Base-by-base conservation (phyloP, 2,329 filamentous ascomycete species). In the Pleurostoma richardsiae region DNA sequence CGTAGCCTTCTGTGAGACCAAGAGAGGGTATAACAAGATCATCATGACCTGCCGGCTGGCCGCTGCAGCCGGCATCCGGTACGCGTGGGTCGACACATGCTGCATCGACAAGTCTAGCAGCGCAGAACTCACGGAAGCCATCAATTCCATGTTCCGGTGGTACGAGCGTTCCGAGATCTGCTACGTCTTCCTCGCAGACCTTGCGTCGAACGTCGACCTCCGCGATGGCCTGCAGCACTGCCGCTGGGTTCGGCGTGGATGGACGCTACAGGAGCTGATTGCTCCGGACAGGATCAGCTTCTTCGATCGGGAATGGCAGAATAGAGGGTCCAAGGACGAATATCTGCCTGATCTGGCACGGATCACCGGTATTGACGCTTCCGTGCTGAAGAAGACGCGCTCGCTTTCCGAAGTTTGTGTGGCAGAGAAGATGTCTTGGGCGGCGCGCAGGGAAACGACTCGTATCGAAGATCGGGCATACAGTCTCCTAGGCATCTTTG, bases 401-500 rank as follows among this genome's bases (percentile, higher is more conserved):
- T 19, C 19, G 19, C 19, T 19, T 19, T 19, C 19, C 19, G 19
- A 19, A 19, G 19, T 19, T 19, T 19, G 19, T 2, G 19, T 69
- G 31, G 67, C 68, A 0, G 59, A 63, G 30, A 61, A 66, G n/a
- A 70, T 70, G 69, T 66, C 61, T 4, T 73, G 63, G 67, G 68
- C 60, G 30, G 63, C 63, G 7, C 48, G 47, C n/a, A 59, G 61
- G 19, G 46, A 56, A 4, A 70, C 69, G 0, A 60, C 56, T 0
- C 48, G 62, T 3, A 4, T 45, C 0, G 71, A 74, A 41, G 72
- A 74, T 38, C 59, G 59, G n/a, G 69, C 69, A 1, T 75, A 74
- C 39, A 71, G 61, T 7, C 54, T 75, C 0, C 49, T 75, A 3
- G 71, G 71, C 0, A 59, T 74, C 0, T 74, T 75, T 29, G 58